Percentiles rank a stretch among this genome's conserved stretches.
Conservation (phyloP, 306 rosid species). For the Hippophae gyantsensis region DNA sequence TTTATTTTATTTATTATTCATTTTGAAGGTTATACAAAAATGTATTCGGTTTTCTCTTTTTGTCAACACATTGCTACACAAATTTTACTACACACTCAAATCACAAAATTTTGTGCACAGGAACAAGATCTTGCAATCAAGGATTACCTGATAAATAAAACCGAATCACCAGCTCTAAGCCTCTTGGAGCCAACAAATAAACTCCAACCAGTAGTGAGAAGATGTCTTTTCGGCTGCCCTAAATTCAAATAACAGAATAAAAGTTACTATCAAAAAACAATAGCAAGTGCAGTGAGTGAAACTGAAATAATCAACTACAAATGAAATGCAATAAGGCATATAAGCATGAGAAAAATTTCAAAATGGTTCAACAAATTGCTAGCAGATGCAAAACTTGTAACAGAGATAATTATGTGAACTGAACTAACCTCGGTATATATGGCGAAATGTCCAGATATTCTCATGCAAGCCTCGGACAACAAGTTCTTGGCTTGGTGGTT, state of each 20-base stretch:
- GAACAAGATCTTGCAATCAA: not conserved
- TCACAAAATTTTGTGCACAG: not conserved
- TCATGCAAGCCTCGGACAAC: constrained; percentile 86
- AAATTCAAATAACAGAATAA: constrained; percentile 5
- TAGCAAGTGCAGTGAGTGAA: not conserved
- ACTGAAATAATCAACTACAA: too few species aligned
- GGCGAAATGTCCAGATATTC: constrained; percentile 85
- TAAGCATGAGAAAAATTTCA: too few species aligned
- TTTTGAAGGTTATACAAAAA: too few species aligned
- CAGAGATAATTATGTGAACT: constrained; percentile 1
- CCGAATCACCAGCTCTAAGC: constrained; percentile 87
- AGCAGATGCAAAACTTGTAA: not conserved
- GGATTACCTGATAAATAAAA: constrained; percentile 74
- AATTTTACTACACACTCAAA: not conserved
- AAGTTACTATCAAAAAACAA: constrained; percentile 4
- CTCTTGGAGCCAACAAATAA: constrained; percentile 80
- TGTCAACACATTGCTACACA: too few species aligned
- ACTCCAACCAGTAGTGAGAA: constrained; percentile 98
- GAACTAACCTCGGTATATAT: constrained; percentile 74
- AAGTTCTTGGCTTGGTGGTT: constrained; percentile 87
- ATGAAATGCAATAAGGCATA: too few species aligned
- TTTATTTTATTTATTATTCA: too few species aligned
- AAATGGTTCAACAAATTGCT: not conserved
- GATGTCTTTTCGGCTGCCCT: constrained; percentile 99
- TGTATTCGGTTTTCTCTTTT: too few species aligned